Percentiles rank a stretch among this genome's conserved stretches.
phyloP scores from a whole-genome alignment of 2,329 filamentous ascomycete genomes.

The Tolypocladium album region DNA sequence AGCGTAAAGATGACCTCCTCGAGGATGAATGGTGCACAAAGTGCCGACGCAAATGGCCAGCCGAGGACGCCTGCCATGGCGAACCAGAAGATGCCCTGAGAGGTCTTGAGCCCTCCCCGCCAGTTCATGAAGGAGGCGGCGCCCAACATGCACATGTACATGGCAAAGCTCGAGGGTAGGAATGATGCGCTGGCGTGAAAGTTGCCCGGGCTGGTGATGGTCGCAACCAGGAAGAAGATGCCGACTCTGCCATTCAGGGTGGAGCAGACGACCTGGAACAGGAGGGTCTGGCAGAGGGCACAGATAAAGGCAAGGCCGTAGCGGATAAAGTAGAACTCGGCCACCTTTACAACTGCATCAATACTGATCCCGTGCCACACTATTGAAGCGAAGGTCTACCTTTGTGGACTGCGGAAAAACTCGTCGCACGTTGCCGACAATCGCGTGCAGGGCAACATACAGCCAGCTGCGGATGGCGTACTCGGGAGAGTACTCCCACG shows the following conservation, averaged over 20 bases:
- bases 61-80: conserved; percentile 75
- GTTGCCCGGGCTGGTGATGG: conserved; percentile 76
- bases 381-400: conserved; percentile 18
- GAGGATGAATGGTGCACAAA: conserved; percentile 68
- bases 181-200: conserved; percentile 85
- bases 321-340: conserved; percentile 83
- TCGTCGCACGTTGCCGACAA: conserved; percentile 55
- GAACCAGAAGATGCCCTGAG: conserved; percentile 83
- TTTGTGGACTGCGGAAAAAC: conserved; percentile 52
- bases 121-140: conserved; percentile 86
- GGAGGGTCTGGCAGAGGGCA: conserved; percentile 68
- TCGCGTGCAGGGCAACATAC: conserved; percentile 72
- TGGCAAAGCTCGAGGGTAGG: conserved; percentile 89
- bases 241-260: conserved; percentile 76
- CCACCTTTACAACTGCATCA: conserved; percentile 26
- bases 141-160: conserved; percentile 86
- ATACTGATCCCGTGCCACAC: not conserved
- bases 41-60: conserved; percentile 86
- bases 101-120: conserved; percentile 67
- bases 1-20: conserved; percentile 59
- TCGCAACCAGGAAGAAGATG: conserved; percentile 69
- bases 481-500: conserved; percentile 96
- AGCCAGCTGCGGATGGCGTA: conserved; percentile 94
- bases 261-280: conserved; percentile 68
- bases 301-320: conserved; percentile 64